A percentile compares a stretch with the other conserved stretches of the same genome.
These are phyloP conservation scores for Saccharomyces hybrid DNA, from an alignment of 1,139 yeast genomes.

Conservation along the genomic window DNA sequence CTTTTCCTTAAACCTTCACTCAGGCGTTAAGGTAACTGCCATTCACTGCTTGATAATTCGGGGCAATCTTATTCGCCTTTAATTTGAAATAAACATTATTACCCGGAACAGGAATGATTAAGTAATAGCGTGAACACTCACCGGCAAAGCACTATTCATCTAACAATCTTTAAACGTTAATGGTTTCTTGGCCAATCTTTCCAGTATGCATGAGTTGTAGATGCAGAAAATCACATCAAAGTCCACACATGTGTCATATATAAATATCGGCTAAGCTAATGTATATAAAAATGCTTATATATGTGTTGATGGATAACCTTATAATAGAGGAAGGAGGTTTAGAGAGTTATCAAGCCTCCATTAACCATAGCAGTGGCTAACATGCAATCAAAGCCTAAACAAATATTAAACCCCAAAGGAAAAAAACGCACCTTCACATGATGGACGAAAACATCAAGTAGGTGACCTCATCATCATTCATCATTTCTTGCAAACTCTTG, in stretches of 20 bases:
- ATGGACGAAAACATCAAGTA: conserved; percentile 25
- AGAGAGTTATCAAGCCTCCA: neutral
- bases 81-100: no score
- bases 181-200: neutral
- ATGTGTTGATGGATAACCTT: neutral
- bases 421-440: conserved; percentile 9
- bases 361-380: neutral
- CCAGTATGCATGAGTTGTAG: neutral
- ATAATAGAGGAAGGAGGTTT: neutral
- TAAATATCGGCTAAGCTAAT: no score
- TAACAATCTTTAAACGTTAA: neutral
- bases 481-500: conserved; percentile 4
- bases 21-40: neutral
- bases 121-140: neutral
- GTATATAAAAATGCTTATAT: neutral
- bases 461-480: conserved; percentile 19
- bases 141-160: neutral
- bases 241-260: neutral
- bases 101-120: neutral
- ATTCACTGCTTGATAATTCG: neutral
- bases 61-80: neutral
- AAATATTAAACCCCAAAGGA: neutral
- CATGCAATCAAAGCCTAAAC: neutral
- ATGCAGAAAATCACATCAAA: neutral
- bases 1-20: neutral